phyloP scores from a whole-genome alignment of 108 stramenopile species.

The Cyclotella baltica region DNA sequence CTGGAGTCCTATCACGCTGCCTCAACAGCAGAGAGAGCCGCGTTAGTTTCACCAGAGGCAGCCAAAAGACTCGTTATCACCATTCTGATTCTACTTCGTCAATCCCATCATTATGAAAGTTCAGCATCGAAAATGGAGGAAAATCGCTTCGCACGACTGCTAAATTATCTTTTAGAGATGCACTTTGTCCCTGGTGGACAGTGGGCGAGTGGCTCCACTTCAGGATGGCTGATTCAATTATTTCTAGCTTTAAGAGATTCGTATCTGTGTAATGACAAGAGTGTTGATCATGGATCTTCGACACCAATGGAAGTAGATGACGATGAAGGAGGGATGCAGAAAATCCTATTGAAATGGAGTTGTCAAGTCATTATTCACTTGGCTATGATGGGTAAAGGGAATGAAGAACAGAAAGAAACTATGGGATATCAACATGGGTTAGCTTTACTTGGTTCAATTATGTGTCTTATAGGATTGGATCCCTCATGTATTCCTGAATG shows the following conservation, averaged over 20 bases:
- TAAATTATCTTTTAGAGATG: conserved; percentile 25
- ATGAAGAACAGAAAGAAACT: not conserved
- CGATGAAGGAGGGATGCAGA: not conserved
- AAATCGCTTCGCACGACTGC: conserved; percentile 21
- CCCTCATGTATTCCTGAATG: conserved; percentile 1
- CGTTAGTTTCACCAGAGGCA: conserved; percentile 13
- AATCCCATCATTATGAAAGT: conserved; percentile 13
- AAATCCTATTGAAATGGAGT: conserved; percentile 42
- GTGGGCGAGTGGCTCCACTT: not conserved
- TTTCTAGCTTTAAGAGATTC: conserved; percentile 44
- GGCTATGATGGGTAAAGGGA: conserved; percentile 6
- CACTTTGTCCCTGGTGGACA: conserved; percentile 7
- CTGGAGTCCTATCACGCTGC: not conserved
- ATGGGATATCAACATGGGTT: conserved; percentile 39
- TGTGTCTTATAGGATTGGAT: conserved; percentile 15
- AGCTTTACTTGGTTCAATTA: conserved; percentile 42
- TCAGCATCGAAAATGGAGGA: conserved; percentile 7
- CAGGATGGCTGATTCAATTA: conserved; percentile 34
- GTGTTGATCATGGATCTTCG: not conserved
- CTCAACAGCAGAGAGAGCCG: not conserved
- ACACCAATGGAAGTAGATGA: conserved; percentile 18
- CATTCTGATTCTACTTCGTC: conserved; percentile 30
- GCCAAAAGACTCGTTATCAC: conserved; percentile 25
- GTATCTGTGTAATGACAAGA: not conserved
- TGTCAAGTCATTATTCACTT: conserved; percentile 27